A percentile compares a stretch with the other conserved stretches of the same genome.
These are phyloP conservation scores for Gossypium trilobum DNA, from an alignment of 441 rosid genomes.

Conservation along the genomic window DNA sequence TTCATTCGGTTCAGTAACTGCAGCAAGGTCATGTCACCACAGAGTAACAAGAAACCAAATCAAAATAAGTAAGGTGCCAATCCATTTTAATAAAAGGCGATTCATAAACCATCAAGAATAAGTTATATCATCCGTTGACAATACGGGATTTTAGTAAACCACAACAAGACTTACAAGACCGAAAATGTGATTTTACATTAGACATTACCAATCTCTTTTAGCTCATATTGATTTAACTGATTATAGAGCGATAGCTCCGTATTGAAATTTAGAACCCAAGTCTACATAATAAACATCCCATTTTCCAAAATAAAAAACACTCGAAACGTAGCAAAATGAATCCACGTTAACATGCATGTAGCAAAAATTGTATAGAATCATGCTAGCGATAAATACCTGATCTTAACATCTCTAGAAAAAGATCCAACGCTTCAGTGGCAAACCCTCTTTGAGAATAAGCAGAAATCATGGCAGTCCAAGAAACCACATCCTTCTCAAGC, in stretches of 20 bases:
- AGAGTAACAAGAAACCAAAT: background rate
- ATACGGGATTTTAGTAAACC: background rate
- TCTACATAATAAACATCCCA: background rate
- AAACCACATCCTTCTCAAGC: constrained; percentile 45
- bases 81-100: background rate
- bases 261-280: background rate
- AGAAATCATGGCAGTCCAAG: constrained; percentile 68
- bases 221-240: background rate
- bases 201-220: background rate
- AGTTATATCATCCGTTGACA: background rate
- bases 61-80: background rate
- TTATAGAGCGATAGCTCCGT: background rate
- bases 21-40: constrained; percentile 7
- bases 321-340: background rate
- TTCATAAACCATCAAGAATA: background rate
- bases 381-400: constrained; percentile 35
- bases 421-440: constrained; percentile 36
- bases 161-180: background rate
- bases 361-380: background rate
- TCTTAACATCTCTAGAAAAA: constrained; percentile 54
- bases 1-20: constrained; percentile 67
- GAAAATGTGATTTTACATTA: background rate
- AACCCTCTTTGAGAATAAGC: constrained; percentile 52
- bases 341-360: background rate
- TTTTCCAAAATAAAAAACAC: background rate